These are phyloP conservation scores for Chimonanthus salicifolius DNA, from an alignment of 164 flowering plant genomes.

Conservation along the genomic window DNA sequence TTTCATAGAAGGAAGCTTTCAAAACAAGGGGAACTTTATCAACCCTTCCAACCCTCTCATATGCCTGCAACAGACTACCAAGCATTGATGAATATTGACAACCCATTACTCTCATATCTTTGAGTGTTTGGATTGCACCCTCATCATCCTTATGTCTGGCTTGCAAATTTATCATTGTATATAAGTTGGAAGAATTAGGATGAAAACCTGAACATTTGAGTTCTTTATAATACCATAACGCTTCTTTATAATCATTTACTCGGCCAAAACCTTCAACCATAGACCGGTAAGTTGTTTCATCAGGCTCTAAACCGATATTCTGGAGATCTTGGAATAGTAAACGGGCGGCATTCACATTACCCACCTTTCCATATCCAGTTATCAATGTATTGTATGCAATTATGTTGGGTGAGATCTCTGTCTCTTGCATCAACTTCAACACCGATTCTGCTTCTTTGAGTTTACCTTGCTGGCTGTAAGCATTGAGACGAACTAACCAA, in stretches of 20 bases:
- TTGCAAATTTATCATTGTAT: slow-evolving; percentile 70
- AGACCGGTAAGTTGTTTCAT: slow-evolving; percentile 86
- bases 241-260: slow-evolving; percentile 45
- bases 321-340: slow-evolving; percentile 34
- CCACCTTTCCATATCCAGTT: slow-evolving; percentile 78
- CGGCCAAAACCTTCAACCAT: slow-evolving; percentile 98
- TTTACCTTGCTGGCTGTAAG: slow-evolving; percentile 89
- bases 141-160: slow-evolving; percentile 61
- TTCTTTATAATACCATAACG: slow-evolving; percentile 52
- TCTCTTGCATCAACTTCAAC: slow-evolving; percentile 47
- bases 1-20: slow-evolving; percentile 54
- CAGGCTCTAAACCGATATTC: slow-evolving; percentile 55
- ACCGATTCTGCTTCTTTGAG: slow-evolving; percentile 53
- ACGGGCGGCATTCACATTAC: slow-evolving; percentile 59
- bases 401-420: slow-evolving; percentile 59
- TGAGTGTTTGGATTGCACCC: slow-evolving; percentile 48
- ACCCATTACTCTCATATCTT: slow-evolving; percentile 69
- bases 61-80: slow-evolving; percentile 64
- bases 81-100: slow-evolving; percentile 81
- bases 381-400: slow-evolving; percentile 82
- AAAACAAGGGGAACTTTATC: slow-evolving; percentile 53
- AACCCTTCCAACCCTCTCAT: slow-evolving; percentile 62
- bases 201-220: slow-evolving; percentile 52
- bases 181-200: slow-evolving; percentile 80
- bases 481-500: slow-evolving; percentile 86